Conservation (phyloP, 139 green algal species). For the Closterium sp. region DNA sequence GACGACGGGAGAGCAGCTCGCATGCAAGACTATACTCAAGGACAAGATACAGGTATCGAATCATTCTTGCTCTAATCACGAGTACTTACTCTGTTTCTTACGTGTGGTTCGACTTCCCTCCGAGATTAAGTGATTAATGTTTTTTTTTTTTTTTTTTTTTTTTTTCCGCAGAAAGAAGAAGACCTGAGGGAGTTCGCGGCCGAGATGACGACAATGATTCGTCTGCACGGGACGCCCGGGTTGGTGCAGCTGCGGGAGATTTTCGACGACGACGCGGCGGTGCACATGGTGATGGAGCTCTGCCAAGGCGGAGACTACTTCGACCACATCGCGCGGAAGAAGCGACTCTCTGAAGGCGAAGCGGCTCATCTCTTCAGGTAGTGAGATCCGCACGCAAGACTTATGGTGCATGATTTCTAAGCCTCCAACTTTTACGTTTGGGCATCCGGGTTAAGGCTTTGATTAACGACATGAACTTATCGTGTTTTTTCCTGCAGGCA, state of each 20-base stretch:
- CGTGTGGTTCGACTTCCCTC: neutral
- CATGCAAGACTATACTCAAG: constrained; percentile 59
- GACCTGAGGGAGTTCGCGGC: constrained; percentile 27
- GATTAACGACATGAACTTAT: no score
- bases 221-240: neutral
- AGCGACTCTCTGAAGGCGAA: constrained; percentile 24
- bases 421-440: no score
- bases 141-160: neutral
- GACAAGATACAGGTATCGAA: neutral
- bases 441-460: no score
- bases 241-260: constrained; percentile 24
- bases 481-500: neutral
- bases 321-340: constrained; percentile 73
- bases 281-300: constrained; percentile 55
- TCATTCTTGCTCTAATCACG: no score
- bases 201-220: constrained; percentile 30
- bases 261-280: constrained; percentile 29
- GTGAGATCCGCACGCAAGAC: no score
- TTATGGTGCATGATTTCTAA: no score
- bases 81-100: no score
- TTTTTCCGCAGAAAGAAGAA: constrained; percentile 1
- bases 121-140: neutral
- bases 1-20: constrained; percentile 58
- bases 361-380: constrained; percentile 10
- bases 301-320: constrained; percentile 94